Evolutionary conservation across 208 protist species (phyloP).

Genomic region (Novymonas esmeraldas): DNA sequence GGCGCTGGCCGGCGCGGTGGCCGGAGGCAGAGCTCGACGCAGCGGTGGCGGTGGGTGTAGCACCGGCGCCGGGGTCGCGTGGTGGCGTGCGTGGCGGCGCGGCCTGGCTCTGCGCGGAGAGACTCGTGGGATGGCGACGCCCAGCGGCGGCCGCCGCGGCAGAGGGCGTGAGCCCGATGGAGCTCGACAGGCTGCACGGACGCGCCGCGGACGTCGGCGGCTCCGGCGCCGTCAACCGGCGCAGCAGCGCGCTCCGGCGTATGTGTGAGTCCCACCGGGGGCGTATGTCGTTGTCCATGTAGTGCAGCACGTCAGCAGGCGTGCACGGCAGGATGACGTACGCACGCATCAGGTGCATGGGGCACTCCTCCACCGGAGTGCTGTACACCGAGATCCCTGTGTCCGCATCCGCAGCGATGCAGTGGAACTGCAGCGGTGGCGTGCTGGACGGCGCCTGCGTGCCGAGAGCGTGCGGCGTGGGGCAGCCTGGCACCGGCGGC

Average conservation of each 20-base stretch:
- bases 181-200: neutral
- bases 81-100: neutral
- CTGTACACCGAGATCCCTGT: constrained; percentile 61
- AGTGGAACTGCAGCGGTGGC: constrained; percentile 39
- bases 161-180: no score
- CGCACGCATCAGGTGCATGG: constrained; percentile 81
- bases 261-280: constrained; percentile 70
- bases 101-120: constrained; percentile 8
- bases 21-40: constrained; percentile 13
- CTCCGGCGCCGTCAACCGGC: constrained; percentile 34
- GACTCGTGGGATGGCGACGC: constrained; percentile 5
- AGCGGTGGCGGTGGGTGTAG: neutral
- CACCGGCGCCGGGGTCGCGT: neutral
- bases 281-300: constrained; percentile 58
- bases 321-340: constrained; percentile 63
- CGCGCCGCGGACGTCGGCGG: neutral
- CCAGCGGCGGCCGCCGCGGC: constrained; percentile 1
- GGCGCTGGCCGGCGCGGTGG: constrained; percentile 56
- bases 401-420: constrained; percentile 43
- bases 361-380: constrained; percentile 53
- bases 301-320: constrained; percentile 48
- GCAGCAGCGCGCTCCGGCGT: constrained; percentile 45
- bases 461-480: constrained; percentile 19
- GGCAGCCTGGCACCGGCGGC: constrained; percentile 29
- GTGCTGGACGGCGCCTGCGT: neutral